Evolutionary conservation across 225 moss, liverwort and hornwort species (phyloP), one percentile per base, ranked within the genome.

Genomic region (Asterella californica): DNA sequence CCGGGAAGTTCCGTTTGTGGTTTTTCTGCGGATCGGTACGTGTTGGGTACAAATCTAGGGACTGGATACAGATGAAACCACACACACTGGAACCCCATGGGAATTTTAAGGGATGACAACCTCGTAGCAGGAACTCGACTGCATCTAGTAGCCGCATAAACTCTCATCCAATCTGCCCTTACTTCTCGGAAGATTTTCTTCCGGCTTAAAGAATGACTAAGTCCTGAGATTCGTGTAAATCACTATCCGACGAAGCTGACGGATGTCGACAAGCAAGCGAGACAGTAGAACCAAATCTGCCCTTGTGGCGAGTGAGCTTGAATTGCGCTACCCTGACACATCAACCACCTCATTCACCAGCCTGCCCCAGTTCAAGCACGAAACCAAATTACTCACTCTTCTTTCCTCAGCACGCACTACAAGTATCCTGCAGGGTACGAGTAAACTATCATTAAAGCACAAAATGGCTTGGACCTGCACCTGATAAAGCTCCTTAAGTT

Each of bases 331-430:
- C 48, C 85, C 77, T 67, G 92, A 88, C 84, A 88, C 93, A 79
- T 96, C 96, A 70, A 96, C 96, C 61, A 96, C 91, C 76, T 94
- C 94, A 83, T 94, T 96, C 83, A 94, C 96, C 85, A 94, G 88
- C 75, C 76, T 76, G 76, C 38, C 60, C 76, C 60, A 36, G 48
- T n/a, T 72, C 72, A 49, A 49, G 38, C 15, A 70, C 69, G 27
- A 46, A 72, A 47, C 48, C 32, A 74, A 29, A 52, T 50, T 52
- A 74, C 32, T 10, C 50, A 74, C 53, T n/a, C 53, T 52, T 53
- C 8, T 15, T 18, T 30, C 50, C 30, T 33, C 69, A 70, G 69
- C 38, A 45, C 42, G 42, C 67, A 67, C 87, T 70, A 70, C 37
- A 38, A 17, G 34, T 17, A 36, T 68, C 73, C 73, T 50, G 70